A percentile compares a stretch with the other conserved stretches of the same genome.
phyloP scores from a whole-genome alignment of 202 grass and related monocot genomes.

The Hordeum pubiflorum region DNA sequence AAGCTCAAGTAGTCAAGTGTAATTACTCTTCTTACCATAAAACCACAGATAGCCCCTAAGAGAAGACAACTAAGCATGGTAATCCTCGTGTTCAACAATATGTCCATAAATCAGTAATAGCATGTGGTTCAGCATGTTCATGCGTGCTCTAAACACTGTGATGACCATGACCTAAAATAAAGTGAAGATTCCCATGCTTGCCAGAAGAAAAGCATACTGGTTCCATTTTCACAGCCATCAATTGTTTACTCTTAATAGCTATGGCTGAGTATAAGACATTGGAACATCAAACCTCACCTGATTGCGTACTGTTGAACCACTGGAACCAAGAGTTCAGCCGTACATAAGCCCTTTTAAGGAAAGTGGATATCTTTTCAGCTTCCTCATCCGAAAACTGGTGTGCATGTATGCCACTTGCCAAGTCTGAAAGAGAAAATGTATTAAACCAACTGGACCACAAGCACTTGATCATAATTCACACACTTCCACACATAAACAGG shows the following conservation, averaged over 20 bases:
- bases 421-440: slow-evolving; percentile 38
- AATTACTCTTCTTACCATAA: not conserved
- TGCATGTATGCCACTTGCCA: slow-evolving; percentile 52
- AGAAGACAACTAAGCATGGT: not conserved
- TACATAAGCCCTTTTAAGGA: slow-evolving; percentile 73
- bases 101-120: not conserved
- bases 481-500: not conserved
- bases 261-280: not conserved
- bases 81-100: not conserved
- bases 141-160: not conserved
- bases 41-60: not conserved
- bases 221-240: not conserved
- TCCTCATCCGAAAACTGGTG: slow-evolving; percentile 65
- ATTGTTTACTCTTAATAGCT: not conserved
- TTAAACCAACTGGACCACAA: slow-evolving; percentile 4
- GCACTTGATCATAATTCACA: slow-evolving; percentile 1
- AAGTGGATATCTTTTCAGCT: slow-evolving; percentile 62
- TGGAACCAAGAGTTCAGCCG: slow-evolving; percentile 92
- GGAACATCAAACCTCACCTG: slow-evolving; percentile 47
- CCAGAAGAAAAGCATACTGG: not conserved
- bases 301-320: slow-evolving; percentile 90
- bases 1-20: not conserved
- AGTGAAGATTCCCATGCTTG: slow-evolving; percentile 6
- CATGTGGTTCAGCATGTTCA: not conserved
- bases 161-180: not conserved